A percentile compares a stretch with the other conserved stretches of the same genome.
Evolutionary conservation across 495 filamentous ascomycete genomes (phyloP).

Genomic region (Aspergillus biplanus): DNA sequence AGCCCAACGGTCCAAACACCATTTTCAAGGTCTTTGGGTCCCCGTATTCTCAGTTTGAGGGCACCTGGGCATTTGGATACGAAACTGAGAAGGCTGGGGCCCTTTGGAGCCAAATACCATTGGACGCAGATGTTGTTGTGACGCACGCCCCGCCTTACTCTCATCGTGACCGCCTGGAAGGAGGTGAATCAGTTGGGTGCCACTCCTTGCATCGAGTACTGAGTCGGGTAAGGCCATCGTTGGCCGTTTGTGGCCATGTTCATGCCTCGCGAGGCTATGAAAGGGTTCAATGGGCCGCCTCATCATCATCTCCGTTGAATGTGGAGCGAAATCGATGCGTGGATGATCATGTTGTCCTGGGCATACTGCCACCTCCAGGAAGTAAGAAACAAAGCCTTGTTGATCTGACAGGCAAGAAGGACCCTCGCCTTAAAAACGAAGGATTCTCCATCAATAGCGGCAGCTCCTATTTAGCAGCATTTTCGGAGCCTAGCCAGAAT

Average conservation of each 20-base stretch:
- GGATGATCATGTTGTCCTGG: conserved; percentile 12
- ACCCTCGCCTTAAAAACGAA: conserved; percentile 45
- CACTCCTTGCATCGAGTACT: conserved; percentile 39
- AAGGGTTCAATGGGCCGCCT: conserved; percentile 39
- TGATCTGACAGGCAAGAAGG: conserved; percentile 55
- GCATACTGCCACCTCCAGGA: conserved; percentile 34
- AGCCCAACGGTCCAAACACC: conserved; percentile 63
- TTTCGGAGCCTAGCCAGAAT: conserved; percentile 16
- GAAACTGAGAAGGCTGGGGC: conserved; percentile 45
- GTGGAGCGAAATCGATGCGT: neutral
- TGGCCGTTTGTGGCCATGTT: conserved; percentile 56
- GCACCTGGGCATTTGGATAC: conserved; percentile 77
- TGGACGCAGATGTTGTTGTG: conserved; percentile 49
- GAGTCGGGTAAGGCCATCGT: conserved; percentile 44
- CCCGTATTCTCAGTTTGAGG: conserved; percentile 66
- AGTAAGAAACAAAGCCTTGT: conserved; percentile 64
- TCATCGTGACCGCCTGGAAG: conserved; percentile 45
- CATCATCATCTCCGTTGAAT: conserved; percentile 9
- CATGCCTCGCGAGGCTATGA: conserved; percentile 54
- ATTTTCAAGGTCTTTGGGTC: conserved; percentile 77
- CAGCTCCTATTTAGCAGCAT: neutral
- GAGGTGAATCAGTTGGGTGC: conserved; percentile 43
- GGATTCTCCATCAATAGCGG: conserved; percentile 27
- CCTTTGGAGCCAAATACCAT: conserved; percentile 54
- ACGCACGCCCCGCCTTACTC: conserved; percentile 54